Evolutionary conservation across 768 basidiomycete genomes (phyloP), one percentile per base, ranked within the genome.

Genomic region (Brasilioporus rufonigricans): DNA sequence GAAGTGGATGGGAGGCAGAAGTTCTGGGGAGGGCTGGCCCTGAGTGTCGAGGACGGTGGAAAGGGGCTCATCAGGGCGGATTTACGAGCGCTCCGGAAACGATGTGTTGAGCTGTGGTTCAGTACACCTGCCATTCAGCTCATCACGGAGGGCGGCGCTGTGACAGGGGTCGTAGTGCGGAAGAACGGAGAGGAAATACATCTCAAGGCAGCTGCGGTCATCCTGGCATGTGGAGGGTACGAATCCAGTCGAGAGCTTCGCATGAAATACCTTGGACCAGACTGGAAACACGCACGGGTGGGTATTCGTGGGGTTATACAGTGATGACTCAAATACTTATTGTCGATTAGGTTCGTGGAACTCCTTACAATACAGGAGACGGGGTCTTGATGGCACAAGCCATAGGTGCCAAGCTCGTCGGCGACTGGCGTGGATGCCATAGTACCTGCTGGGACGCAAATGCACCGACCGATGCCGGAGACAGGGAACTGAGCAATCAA

Each of bases 391-490:
- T 87, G 56, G 85, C 84, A 2, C 61, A 70, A 24, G 66, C 70
- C 9, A 53, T 81, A 29, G 81, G 84, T 7, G 85, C 83, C 18
- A 75, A 76, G 48, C 71, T 82, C n/a, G 68, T 72, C 0, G 85
- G 86, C n/a, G 84, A 87, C 70, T 88, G 83, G 80, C 65, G 60
- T 44, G 81, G 84, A n/a, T 89, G 87, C 58, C 87, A 88, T 61
- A 84, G 82, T 55, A 86, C 85, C 5, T 80, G 80, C 61, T 87
- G 86, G 86, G 87, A 87, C 61, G 83, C 82, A 18, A 77, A 85
- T 60, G 81, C 85, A 1, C 71, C 78, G 1, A 55, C 67, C 19
- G 71, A 82, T 31, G 64, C 70, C 16, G 86, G 86, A 19, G 75
- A 82, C 52, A 80, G 84, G 47, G 72, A 74, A 44, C 66, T 86